phyloP scores from a whole-genome alignment of 805 yeast species.

The Wickerhamiella alocasiicola region DNA sequence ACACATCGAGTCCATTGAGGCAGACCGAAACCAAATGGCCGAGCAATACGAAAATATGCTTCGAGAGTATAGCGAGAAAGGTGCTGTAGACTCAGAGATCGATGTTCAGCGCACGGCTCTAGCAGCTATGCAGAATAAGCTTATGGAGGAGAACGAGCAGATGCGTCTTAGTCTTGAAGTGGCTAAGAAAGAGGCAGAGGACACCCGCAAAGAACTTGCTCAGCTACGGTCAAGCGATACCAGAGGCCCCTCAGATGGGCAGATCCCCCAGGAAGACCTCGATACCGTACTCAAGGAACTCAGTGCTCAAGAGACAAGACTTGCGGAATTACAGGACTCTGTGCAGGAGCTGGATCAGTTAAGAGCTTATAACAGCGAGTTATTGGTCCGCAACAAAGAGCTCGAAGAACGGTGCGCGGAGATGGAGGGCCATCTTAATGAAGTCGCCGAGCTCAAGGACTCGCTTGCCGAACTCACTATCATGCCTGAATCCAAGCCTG shows the following conservation, averaged over 20 bases:
- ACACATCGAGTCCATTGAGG: conserved; percentile 13
- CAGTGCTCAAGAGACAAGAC: conserved; percentile 18
- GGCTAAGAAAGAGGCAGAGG: conserved; percentile 17
- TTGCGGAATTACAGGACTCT: conserved; percentile 18
- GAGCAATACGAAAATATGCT: conserved; percentile 19
- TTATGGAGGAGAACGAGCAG: conserved; percentile 23
- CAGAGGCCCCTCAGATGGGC: background rate
- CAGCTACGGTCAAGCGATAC: too few relatives aligned
- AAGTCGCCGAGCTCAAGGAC: conserved; percentile 8
- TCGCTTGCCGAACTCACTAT: conserved; percentile 2
- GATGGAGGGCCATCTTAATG: conserved; percentile 2
- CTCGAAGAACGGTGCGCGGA: conserved; percentile 1
- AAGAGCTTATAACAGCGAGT: conserved; percentile 12
- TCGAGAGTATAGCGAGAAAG: conserved; percentile 16
- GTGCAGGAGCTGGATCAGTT: conserved; percentile 24
- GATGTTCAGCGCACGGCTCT: conserved; percentile 25
- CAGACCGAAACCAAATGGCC: conserved; percentile 13
- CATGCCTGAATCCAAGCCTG: background rate
- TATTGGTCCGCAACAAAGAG: background rate
- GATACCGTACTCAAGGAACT: conserved; percentile 18
- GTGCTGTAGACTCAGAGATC: background rate
- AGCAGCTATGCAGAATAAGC: conserved; percentile 28
- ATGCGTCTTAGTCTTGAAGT: conserved; percentile 16
- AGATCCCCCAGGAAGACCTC: conserved; percentile 11
- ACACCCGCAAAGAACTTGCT: conserved; percentile 15